Evolutionary conservation across 1,284 basidiomycete species (phyloP).

Genomic region (Marasmius oreades): DNA sequence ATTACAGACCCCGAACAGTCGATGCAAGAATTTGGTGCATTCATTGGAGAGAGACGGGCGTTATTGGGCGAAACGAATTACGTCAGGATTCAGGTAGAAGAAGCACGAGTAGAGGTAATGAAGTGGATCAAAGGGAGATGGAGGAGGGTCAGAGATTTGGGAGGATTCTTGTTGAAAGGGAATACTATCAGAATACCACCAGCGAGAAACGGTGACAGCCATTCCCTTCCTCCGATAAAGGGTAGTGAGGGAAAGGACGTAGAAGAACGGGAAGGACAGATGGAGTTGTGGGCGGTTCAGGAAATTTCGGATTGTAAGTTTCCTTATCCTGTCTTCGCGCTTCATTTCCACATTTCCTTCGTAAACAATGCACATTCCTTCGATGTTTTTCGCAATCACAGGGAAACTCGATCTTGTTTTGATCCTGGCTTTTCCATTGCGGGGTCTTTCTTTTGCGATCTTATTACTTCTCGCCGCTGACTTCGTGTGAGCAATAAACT

Average conservation of each 20-base stretch:
- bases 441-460: background rate
- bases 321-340: background rate
- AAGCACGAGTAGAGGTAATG: conserved; percentile 9
- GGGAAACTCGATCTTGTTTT: background rate
- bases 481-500: too few species aligned
- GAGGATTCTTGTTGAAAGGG: conserved; percentile 48
- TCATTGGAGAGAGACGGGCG: background rate
- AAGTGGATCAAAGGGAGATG: conserved; percentile 10
- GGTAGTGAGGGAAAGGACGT: conserved; percentile 67
- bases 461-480: background rate
- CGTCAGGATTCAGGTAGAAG: conserved; percentile 12
- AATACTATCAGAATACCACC: conserved; percentile 30
- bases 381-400: background rate
- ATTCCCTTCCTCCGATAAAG: conserved; percentile 55
- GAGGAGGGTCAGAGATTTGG: conserved; percentile 9
- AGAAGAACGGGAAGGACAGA: conserved; percentile 1
- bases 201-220: background rate
- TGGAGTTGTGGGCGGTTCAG: conserved; percentile 85
- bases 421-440: too few species aligned
- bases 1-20: conserved; percentile 54
- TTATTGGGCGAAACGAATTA: conserved; percentile 8
- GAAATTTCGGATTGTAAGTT: conserved; percentile 81
- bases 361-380: background rate
- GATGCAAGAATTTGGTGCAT: conserved; percentile 28
- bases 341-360: background rate